Evolutionary conservation across 495 filamentous ascomycete species (phyloP), one percentile per base, ranked within the genome.

Genomic region (Letharia lupina): DNA sequence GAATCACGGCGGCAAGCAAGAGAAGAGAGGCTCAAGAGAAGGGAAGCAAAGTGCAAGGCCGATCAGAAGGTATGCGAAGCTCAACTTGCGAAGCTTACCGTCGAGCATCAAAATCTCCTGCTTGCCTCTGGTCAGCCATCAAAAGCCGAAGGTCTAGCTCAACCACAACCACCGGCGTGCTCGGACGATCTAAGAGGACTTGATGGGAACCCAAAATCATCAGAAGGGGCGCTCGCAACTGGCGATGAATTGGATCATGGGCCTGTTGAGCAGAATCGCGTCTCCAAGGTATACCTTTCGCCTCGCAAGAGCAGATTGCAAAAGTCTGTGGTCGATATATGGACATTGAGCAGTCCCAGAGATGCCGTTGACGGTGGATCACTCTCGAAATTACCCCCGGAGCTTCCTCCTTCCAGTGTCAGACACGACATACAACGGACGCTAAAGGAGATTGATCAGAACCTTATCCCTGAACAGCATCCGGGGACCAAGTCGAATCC

Each of bases 1-100:
- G 80, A 83, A 56, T 78, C 78, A 35, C 78, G 79, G 40, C 77
- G 80, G 58, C 79, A 82, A 63, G 81, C 83, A 56, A 78, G 78
- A 61, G 81, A 83, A 67, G 75, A 76, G n/a, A 79, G 76, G 47
- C 71, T 81, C 42, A 81, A 82, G 68, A 73, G 80, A 61, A 76
- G 79, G 62, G 79, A 81, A 58, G 70, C 74, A 31, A 83, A 78
- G 64, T 65, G 80, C 39, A 81, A 82, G 63, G 73, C 74, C 23
- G 77, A 77, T 50, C 78, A 80, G 20, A 77, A 82, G 62, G 77
- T 79, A 60, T 82, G 78, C 65, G 75, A 78, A 42, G 76, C 77
- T 31, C 73, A 75, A 4, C 66, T 82, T 42, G 54, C 63, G 11
- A 59, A 70, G 41, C 41, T 67, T 45, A 63, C 56, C 31, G 33